Evolutionary conservation across 805 yeast genomes (phyloP), one percentile per base, ranked within the genome.

Genomic region (Sugiyamaella marilandica): DNA sequence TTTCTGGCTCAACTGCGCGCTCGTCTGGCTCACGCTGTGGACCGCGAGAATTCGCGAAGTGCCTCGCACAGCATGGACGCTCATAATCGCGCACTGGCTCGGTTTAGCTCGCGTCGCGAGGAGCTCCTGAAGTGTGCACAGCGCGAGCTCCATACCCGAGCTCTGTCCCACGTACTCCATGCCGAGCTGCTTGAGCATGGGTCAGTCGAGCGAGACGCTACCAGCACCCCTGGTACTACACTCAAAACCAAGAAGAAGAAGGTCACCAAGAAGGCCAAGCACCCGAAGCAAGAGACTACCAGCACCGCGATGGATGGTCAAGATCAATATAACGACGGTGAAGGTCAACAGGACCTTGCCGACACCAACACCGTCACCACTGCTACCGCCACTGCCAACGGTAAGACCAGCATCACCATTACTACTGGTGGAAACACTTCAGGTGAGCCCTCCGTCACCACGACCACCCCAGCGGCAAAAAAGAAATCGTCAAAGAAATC

Each of bases 91-190:
- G 41, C 41, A 4, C 34, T 36, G 19, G 34, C 31, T n/a, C 32
- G 35, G 47, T 11, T n/a, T 8, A 29, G 5, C 14, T 21, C n/a
- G 5, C 47, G 47, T 24, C 32, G 14, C 13, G 47, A 43, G 5
- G 47, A 43, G 13, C 14, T 29, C 7, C 4, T 11, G 14, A 34
- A 18, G 5, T 14, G 24, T 2, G 43, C 44, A 2, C 43, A 35
- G 19, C n/a, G 32, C 16, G 44, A 44, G 14, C 43, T 50, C 16
- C 53, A 45, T 16, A 19, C 34, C 29, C 34, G 53, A 10, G 53
- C 53, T 9, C 39, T 50, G 33, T 50, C 53, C 2, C 53, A 50
- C 24, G 49, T 50, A 9, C 43, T 50, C 14, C 29, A 16, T n/a
- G 45, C 16, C n/a, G 53, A 50, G 31, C 44, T 45, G 10, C 13